These are phyloP conservation scores for Tetraselmis striata DNA, from an alignment of 139 green algal genomes.

Conservation along the genomic window DNA sequence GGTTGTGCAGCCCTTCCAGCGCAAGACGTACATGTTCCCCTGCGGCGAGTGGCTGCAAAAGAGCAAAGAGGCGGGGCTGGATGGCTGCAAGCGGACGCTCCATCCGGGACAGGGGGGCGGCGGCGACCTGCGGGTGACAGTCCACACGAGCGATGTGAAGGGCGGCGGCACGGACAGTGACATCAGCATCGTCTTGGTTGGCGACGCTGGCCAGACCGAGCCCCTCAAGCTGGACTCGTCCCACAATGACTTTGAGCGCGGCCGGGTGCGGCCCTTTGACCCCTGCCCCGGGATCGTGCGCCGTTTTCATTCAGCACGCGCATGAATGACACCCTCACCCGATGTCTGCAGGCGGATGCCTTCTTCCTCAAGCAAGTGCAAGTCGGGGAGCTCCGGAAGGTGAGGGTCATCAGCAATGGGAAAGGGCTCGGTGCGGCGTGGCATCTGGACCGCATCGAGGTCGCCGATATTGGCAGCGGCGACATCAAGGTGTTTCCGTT, in stretches of 20 bases:
- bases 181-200: background rate
- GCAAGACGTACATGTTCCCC: conserved; percentile 33
- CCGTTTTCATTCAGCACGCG: too few relatives aligned
- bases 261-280: background rate
- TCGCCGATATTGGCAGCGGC: conserved; percentile 6
- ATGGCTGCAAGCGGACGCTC: conserved; percentile 32
- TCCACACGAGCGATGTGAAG: background rate
- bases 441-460: conserved; percentile 40
- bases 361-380: conserved; percentile 15
- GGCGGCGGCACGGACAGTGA: conserved; percentile 2
- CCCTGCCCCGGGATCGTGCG: too few relatives aligned
- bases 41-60: conserved; percentile 44
- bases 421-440: conserved; percentile 34
- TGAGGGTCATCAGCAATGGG: conserved; percentile 7
- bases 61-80: conserved; percentile 21
- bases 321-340: too few relatives aligned
- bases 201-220: background rate
- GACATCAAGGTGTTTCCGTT: conserved; percentile 26
- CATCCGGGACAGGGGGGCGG: conserved; percentile 12
- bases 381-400: background rate
- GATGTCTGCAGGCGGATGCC: conserved; percentile 6
- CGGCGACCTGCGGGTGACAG: background rate
- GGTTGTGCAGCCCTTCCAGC: background rate
- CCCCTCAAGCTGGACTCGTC: background rate
- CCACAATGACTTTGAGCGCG: conserved; percentile 4